A percentile compares a stretch with the other conserved stretches of the same genome.
phyloP scores from a whole-genome alignment of 805 yeast genomes.

The Isabelozyma heimii region DNA sequence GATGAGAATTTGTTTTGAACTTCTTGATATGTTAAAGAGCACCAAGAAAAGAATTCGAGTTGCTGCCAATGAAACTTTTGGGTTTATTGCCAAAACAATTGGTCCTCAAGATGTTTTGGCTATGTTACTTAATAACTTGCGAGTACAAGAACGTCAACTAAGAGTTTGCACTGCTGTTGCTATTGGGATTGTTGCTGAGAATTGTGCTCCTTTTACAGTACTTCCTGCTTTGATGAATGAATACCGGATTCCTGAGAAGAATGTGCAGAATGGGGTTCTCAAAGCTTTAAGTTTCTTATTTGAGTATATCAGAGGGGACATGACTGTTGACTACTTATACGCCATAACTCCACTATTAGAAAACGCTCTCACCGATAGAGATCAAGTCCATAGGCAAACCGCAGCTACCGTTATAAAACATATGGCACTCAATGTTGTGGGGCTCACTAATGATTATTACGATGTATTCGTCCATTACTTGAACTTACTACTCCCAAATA shows the following conservation, averaged over 20 bases:
- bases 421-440: slow-evolving; percentile 74
- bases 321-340: slow-evolving; percentile 78
- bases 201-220: slow-evolving; percentile 89
- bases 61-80: slow-evolving; percentile 89
- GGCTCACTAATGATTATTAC: slow-evolving; percentile 58
- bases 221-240: slow-evolving; percentile 95
- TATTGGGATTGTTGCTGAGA: slow-evolving; percentile 92
- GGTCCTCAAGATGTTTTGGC: slow-evolving; percentile 95
- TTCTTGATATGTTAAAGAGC: slow-evolving; percentile 84
- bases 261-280: slow-evolving; percentile 93
- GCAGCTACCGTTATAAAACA: slow-evolving; percentile 86
- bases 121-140: slow-evolving; percentile 75
- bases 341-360: slow-evolving; percentile 76
- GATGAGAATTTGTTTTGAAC: slow-evolving; percentile 93
- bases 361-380: slow-evolving; percentile 88
- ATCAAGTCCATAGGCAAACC: slow-evolving; percentile 91
- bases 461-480: slow-evolving; percentile 75
- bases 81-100: slow-evolving; percentile 82
- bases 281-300: slow-evolving; percentile 89
- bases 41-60: slow-evolving; percentile 71
- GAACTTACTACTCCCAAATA: slow-evolving; percentile 81
- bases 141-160: slow-evolving; percentile 92
- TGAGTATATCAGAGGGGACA: slow-evolving; percentile 79
- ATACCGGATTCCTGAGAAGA: slow-evolving; percentile 85
- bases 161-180: slow-evolving; percentile 98